Evolutionary conservation across 805 yeast species (phyloP), one percentile per base, ranked within the genome.

Genomic region (Barnettozyma vustinii): DNA sequence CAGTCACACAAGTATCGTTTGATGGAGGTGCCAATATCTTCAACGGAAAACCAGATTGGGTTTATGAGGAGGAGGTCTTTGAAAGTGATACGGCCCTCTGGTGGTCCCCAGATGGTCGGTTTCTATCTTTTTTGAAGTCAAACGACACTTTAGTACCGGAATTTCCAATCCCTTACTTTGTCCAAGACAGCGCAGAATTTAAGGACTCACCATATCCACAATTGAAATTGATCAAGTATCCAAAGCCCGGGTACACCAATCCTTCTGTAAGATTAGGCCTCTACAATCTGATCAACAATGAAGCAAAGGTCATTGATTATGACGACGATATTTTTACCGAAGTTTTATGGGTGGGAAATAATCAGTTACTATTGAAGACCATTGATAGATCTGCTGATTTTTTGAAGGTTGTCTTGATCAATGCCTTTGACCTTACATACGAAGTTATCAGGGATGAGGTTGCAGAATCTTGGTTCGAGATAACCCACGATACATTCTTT

Each of bases 31-130:
- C 71, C 1, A 74, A 79, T 53, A 71, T 87, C 8, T 88, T 89
- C 67, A 85, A 90, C 61, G 97, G 96, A 2, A 83, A 83, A 52
- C 95, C 96, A 0, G 96, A 89, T 61, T 89, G 97, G 97, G 95
- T 88, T 8, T 89, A 89, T 57, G 97, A 90, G 61, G 97, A 89
- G 56, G 97, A 89, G 65, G 94, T 89, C 1, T 75, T 86, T 46
- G 80, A 79, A 33, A 75, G 79, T 21, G 89, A 83, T 56, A 67
- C 74, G 20, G 87, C 91, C 0, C 56, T 88, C 43, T 89, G 96
- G 96, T 90, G 96, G 96, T 84, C 96, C 5, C 87, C 87, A 9
- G 65, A 72, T 39, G 90, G 92, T 12, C 68, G 75, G n/a, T 75
- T 72, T 56, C 61, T 90, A 40, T 76, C 89, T 0, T 84, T 78